Conservation (phyloP, 192 early-diverging fungal species). For the Linnemannia elongata region DNA sequence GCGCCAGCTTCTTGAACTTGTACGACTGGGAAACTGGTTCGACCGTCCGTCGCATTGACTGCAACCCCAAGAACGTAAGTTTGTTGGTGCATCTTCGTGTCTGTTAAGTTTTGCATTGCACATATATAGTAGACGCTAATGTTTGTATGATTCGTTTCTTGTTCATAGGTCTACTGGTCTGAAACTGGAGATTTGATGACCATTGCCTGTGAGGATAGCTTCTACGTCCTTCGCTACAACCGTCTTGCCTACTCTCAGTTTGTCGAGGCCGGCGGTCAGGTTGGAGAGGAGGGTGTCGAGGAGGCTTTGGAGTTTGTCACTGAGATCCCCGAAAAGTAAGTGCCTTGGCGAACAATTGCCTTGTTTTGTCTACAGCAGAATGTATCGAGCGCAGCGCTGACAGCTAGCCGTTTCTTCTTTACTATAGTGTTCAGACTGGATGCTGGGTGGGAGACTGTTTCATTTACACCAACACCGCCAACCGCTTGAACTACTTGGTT, state of each 20-base stretch:
- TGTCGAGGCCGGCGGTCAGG: conserved; percentile 74
- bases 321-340: conserved; percentile 88
- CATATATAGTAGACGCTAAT: not conserved
- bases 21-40: conserved; percentile 98
- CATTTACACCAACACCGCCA: conserved; percentile 93
- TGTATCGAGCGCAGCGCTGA: not conserved
- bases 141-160: not conserved
- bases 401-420: not conserved
- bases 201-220: conserved; percentile 93
- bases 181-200: conserved; percentile 93
- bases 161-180: conserved; percentile 87
- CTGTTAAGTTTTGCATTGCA: not conserved
- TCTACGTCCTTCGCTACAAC: conserved; percentile 95
- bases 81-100: not conserved
- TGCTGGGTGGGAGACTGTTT: conserved; percentile 99
- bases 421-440: conserved; percentile 87
- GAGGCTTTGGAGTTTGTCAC: conserved; percentile 96
- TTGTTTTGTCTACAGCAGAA: not conserved
- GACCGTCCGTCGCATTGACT: conserved; percentile 94
- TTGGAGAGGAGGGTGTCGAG: conserved; percentile 95
- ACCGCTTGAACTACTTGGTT: conserved; percentile 97
- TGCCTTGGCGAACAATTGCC: not conserved
- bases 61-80: conserved; percentile 82
- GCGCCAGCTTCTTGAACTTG: conserved; percentile 89
- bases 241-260: conserved; percentile 84